Evolutionary conservation across 768 basidiomycete species (phyloP).

Genomic region (Leucocoprinus leucothites): DNA sequence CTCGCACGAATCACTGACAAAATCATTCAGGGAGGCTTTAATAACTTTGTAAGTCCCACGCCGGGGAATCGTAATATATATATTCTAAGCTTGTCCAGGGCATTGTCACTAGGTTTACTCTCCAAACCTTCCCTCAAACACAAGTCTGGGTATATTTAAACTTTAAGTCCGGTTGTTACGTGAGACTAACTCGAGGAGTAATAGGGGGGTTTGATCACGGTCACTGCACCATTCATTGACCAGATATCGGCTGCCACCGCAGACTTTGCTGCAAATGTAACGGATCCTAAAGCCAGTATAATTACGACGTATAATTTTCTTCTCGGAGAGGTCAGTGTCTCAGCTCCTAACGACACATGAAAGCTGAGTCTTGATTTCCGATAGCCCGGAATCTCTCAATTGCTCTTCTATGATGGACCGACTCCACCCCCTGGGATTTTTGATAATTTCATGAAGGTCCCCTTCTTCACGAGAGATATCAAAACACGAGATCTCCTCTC

Average conservation of each 20-base stretch:
- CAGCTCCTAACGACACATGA: neutral
- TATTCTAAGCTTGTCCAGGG: slow-evolving; percentile 32
- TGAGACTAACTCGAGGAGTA: neutral
- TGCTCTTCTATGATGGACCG: slow-evolving; percentile 64
- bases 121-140: slow-evolving; percentile 51
- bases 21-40: slow-evolving; percentile 66
- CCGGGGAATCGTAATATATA: too few species aligned
- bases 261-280: slow-evolving; percentile 37
- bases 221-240: slow-evolving; percentile 20
- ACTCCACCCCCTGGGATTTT: slow-evolving; percentile 45
- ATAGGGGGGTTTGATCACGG: slow-evolving; percentile 50
- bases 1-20: neutral
- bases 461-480: slow-evolving; percentile 33
- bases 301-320: slow-evolving; percentile 44
- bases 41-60: slow-evolving; percentile 56
- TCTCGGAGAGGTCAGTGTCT: slow-evolving; percentile 11
- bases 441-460: slow-evolving; percentile 46
- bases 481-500: slow-evolving; percentile 37
- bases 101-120: slow-evolving; percentile 55
- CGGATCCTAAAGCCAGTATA: slow-evolving; percentile 50
- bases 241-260: slow-evolving; percentile 32
- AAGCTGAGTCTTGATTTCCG: too few species aligned
- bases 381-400: slow-evolving; percentile 19
- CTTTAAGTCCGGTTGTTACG: neutral
- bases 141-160: slow-evolving; percentile 52